Evolutionary conservation across 2,329 filamentous ascomycete species (phyloP), one percentile per base, ranked within the genome.

Genomic region (Arthrobotrys sinensis): DNA sequence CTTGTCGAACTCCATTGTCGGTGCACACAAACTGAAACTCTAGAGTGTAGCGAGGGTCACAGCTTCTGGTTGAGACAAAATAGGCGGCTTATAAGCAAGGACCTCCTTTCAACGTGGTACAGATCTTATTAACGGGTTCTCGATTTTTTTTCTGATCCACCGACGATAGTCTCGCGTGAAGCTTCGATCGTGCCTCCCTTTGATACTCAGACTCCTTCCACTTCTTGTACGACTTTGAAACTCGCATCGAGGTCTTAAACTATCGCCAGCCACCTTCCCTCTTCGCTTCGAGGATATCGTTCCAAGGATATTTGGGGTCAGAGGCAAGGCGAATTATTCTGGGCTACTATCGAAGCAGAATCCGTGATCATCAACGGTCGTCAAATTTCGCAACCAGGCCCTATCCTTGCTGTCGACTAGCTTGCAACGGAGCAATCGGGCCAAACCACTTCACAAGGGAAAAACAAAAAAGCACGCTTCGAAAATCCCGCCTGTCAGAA

Each of bases 401-500:
- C 12, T 50, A 77, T 71, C 73, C 73, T 77, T 77, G 73, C 66
- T 52, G 34, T 71, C 66, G 60, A 77, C 73, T 77, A 77, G 73
- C 73, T 77, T 48, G 34, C 40, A 71, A 62, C 73, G 73, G 73
- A 77, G 73, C 60, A 70, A 70, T 71, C 73, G 73, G 73, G 57
- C 67, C 73, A 77, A 77, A 66, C 55, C 57, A 60, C 55, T 53
- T 60, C 55, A 60, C 55, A 69, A 67, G 40, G 45, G 45, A 50
- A 46, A 64, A 50, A 36, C 36, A 62, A 65, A 64, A 50, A 64
- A 71, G 43, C 66, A 77, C 73, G 38, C 73, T 67, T 57, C 50
- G 66, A 77, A 71, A 77, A 77, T 77, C 73, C 73, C 66, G 60
- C 73, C 73, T 71, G 73, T 77, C 73, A 77, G 73, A 77, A 77